Percentiles rank a stretch among this genome's conserved stretches.
These are phyloP conservation scores for Auxenochlorella pyrenoidosa DNA, from an alignment of 139 green algal species.

Conservation along the genomic window DNA sequence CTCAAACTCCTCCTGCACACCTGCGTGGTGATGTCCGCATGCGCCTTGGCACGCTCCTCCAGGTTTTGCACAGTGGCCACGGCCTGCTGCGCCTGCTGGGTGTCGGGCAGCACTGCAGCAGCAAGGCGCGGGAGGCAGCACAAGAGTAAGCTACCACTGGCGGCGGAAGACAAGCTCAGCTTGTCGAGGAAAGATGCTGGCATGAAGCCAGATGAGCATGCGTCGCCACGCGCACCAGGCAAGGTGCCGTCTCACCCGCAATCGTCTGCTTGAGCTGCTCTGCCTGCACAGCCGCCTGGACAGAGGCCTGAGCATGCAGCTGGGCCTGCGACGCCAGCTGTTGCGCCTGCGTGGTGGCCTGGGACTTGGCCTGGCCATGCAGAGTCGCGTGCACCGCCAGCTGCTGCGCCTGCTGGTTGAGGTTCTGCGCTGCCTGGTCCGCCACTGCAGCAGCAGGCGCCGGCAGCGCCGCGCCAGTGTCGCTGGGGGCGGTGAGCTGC, in stretches of 20 bases:
- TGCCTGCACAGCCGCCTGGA: conserved; percentile 46
- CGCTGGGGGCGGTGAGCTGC: background rate
- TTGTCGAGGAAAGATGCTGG: no score
- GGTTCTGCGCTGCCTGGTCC: conserved; percentile 43
- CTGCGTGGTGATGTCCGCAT: conserved; percentile 44
- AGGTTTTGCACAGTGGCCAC: conserved; percentile 43
- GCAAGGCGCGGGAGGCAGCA: background rate
- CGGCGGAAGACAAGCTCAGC: no score
- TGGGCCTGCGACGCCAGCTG: conserved; percentile 62
- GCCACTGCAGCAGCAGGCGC: background rate
- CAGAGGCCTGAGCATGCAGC: conserved; percentile 63
- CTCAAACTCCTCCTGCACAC: background rate
- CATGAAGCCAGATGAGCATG: no score
- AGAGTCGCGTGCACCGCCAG: conserved; percentile 43
- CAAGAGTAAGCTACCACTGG: no score
- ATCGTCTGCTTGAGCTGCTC: conserved; percentile 57
- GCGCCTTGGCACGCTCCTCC: conserved; percentile 38
- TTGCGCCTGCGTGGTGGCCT: conserved; percentile 43
- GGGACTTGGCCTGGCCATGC: conserved; percentile 39
- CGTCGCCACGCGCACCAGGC: no score
- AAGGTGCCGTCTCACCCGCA: background rate
- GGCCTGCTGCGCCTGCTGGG: conserved; percentile 29
- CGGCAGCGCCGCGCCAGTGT: no score
- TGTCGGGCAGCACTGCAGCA: conserved; percentile 41
- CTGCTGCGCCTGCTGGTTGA: conserved; percentile 62